phyloP scores from a whole-genome alignment of 306 rosid species.

The Acacia crassicarpa region DNA sequence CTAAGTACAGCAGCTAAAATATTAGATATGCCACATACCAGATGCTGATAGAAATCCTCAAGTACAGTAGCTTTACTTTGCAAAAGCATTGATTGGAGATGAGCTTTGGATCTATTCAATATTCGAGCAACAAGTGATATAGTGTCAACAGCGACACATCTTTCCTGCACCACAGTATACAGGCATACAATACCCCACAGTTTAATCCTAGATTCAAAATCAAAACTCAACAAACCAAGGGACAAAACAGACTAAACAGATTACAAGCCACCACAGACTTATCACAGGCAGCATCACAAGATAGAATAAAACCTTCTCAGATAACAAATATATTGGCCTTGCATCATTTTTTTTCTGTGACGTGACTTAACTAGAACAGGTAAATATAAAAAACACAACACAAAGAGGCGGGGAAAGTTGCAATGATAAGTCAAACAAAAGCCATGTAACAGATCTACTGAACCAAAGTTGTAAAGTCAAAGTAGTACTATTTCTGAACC shows the following conservation, averaged over 20 bases:
- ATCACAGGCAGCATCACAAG: slow-evolving; percentile 5
- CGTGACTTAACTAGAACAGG: slow-evolving; percentile 12
- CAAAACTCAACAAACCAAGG: slow-evolving; percentile 28
- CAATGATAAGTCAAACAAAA: slow-evolving; percentile 1
- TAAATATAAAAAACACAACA: slow-evolving; percentile 13
- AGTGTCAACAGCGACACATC: slow-evolving; percentile 92
- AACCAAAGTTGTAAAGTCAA: not conserved
- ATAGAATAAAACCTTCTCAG: not conserved
- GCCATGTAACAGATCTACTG: not conserved
- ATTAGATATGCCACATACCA: slow-evolving; percentile 58
- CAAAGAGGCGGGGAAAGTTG: not conserved
- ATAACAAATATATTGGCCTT: slow-evolving; percentile 15
- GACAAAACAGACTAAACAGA: not conserved
- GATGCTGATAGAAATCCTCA: slow-evolving; percentile 84
- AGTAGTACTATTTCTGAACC: not conserved
- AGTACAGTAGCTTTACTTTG: slow-evolving; percentile 77
- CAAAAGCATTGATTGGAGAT: slow-evolving; percentile 87
- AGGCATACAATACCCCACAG: slow-evolving; percentile 31
- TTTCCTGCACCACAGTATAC: slow-evolving; percentile 68
- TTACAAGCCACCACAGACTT: slow-evolving; percentile 18
- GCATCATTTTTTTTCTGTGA: not conserved
- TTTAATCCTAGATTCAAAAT: slow-evolving; percentile 19
- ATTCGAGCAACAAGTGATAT: slow-evolving; percentile 75
- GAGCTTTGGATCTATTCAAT: slow-evolving; percentile 85
- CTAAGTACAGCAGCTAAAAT: slow-evolving; percentile 25